Percentiles rank a stretch among this genome's conserved stretches.
Evolutionary conservation across 2,329 filamentous ascomycete genomes (phyloP).

Genomic region (Amphichorda felina): DNA sequence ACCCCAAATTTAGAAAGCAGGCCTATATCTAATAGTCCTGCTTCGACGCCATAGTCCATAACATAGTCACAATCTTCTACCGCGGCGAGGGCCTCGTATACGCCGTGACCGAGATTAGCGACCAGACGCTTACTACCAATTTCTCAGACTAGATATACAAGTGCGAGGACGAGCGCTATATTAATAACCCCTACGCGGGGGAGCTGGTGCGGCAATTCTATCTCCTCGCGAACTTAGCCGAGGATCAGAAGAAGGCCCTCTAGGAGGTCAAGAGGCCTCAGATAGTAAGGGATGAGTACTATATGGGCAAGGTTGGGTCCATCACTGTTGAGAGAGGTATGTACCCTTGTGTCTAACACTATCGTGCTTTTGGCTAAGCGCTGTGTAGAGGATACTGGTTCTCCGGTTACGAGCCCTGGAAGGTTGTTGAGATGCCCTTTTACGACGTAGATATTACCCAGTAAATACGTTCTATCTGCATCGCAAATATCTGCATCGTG

Average conservation of each 20-base stretch:
- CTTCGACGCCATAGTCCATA: constrained; percentile 26
- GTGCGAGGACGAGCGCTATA: constrained; percentile 19
- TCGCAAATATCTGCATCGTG: too few relatives aligned
- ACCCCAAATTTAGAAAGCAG: constrained; percentile 12
- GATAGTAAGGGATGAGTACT: constrained; percentile 22
- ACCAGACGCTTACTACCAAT: constrained; percentile 18
- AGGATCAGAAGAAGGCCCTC: constrained; percentile 18
- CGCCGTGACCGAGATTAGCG: constrained; percentile 21
- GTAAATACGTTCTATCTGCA: constrained; percentile 8
- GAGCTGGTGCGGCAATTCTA: constrained; percentile 28
- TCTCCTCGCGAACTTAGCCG: constrained; percentile 20
- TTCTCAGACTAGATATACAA: constrained; percentile 16
- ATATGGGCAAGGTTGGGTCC: constrained; percentile 20
- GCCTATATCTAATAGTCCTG: constrained; percentile 23
- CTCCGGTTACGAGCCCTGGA: constrained; percentile 28
- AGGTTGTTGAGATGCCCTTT: constrained; percentile 28
- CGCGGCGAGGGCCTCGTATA: constrained; percentile 22
- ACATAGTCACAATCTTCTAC: constrained; percentile 23
- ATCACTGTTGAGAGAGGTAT: constrained; percentile 27
- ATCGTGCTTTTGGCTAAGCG: too few relatives aligned
- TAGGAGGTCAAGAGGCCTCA: constrained; percentile 25
- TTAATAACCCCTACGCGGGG: constrained; percentile 30
- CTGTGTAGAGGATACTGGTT: constrained; percentile 28
- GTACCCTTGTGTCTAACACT: too few relatives aligned
- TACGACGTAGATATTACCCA: constrained; percentile 25